These are phyloP conservation scores for Candida stauntonica DNA, from an alignment of 805 yeast genomes.

Conservation along the genomic window DNA sequence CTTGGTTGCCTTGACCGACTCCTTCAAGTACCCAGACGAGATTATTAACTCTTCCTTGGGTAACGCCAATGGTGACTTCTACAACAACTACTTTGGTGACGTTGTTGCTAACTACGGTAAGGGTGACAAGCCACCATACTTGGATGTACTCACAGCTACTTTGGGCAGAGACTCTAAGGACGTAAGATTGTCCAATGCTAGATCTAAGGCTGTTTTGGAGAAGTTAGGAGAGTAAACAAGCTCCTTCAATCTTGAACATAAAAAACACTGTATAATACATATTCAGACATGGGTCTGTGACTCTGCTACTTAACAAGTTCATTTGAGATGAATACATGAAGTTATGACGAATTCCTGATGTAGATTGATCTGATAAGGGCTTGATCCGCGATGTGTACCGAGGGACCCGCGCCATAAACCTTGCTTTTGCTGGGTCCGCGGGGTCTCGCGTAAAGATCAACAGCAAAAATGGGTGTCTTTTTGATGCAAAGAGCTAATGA, in stretches of 20 bases:
- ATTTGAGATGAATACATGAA: background rate
- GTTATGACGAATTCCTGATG: background rate
- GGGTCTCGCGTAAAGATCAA: too few species aligned
- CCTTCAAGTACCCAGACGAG: slow-evolving; percentile 77
- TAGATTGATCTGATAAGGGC: background rate
- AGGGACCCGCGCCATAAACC: background rate
- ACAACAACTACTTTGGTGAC: slow-evolving; percentile 70
- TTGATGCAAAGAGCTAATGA: too few species aligned
- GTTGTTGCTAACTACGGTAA: slow-evolving; percentile 45
- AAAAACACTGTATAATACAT: background rate
- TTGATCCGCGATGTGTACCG: background rate
- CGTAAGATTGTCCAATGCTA: slow-evolving; percentile 32
- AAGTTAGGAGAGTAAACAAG: slow-evolving; percentile 27
- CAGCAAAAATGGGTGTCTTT: background rate
- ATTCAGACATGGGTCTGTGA: background rate
- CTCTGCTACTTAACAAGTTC: background rate
- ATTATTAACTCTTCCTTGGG: slow-evolving; percentile 83
- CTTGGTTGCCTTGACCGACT: slow-evolving; percentile 75
- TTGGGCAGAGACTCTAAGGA: slow-evolving; percentile 38
- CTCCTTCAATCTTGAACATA: background rate
- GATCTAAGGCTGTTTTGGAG: slow-evolving; percentile 27
- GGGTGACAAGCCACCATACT: slow-evolving; percentile 48
- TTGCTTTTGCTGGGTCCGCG: too few species aligned
- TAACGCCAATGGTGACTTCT: slow-evolving; percentile 74
- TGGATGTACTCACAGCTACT: slow-evolving; percentile 34